These are phyloP conservation scores for Funneliformis caledonium DNA, from an alignment of 371 early-diverging fungal species.

Conservation along the genomic window DNA sequence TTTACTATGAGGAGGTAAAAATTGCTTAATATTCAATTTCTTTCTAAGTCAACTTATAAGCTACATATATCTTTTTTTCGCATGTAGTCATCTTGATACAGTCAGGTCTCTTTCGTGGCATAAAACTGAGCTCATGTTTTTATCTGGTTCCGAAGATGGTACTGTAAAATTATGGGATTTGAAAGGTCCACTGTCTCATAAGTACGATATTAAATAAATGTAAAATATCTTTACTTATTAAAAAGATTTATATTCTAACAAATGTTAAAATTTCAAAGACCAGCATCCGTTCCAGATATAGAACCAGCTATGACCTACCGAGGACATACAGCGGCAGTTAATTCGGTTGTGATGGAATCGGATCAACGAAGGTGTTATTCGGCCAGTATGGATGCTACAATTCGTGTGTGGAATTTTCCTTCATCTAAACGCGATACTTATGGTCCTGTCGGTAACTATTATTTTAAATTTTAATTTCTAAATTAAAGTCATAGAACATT, in stretches of 20 bases:
- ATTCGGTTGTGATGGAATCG: conserved; percentile 67
- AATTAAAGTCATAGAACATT: background rate
- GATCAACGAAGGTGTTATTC: conserved; percentile 69
- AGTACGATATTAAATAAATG: conserved; percentile 8
- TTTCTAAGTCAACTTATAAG: background rate
- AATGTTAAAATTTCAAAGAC: conserved; percentile 20
- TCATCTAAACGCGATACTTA: conserved; percentile 58
- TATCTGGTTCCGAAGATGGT: conserved; percentile 84
- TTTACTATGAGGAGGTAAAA: conserved; percentile 64
- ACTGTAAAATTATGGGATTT: conserved; percentile 83
- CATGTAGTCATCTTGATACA: conserved; percentile 78
- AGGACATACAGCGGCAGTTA: conserved; percentile 78
- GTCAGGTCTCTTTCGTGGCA: conserved; percentile 77
- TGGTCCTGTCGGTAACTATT: conserved; percentile 56
- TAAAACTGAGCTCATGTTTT: conserved; percentile 61
- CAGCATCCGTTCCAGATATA: conserved; percentile 51
- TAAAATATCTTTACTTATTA: background rate
- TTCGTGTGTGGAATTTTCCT: conserved; percentile 79
- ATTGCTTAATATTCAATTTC: background rate
- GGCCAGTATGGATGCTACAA: conserved; percentile 75
- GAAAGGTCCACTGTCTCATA: conserved; percentile 46
- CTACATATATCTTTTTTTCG: background rate
- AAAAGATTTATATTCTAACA: background rate
- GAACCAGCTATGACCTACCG: conserved; percentile 81
- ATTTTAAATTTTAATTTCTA: background rate